These are phyloP conservation scores for Suhomyces pyralidae DNA, from an alignment of 805 yeast species.

Conservation along the genomic window DNA sequence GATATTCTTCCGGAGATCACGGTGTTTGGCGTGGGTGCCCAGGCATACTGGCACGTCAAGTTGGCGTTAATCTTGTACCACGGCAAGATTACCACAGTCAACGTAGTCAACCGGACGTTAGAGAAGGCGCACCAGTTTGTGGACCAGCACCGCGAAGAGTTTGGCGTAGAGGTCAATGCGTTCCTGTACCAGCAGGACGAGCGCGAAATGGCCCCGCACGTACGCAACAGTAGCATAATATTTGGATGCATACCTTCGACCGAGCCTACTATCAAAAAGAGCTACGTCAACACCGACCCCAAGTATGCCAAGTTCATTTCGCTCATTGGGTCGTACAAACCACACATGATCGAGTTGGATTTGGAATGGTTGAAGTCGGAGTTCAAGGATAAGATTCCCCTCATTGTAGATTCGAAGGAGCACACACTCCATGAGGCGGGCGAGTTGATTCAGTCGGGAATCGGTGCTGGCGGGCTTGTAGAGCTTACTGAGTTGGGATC, in stretches of 20 bases:
- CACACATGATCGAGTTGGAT: conserved; percentile 64
- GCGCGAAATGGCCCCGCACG: conserved; percentile 17
- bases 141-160: conserved; percentile 21
- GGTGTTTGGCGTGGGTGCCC: conserved; percentile 62
- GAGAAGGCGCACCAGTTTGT: conserved; percentile 37
- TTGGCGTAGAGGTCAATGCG: conserved; percentile 23
- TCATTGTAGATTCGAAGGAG: conserved; percentile 58
- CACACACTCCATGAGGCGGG: conserved; percentile 63
- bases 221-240: conserved; percentile 44
- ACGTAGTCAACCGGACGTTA: conserved; percentile 44
- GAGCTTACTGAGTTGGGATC: conserved; percentile 44
- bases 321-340: conserved; percentile 65
- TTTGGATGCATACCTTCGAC: conserved; percentile 63
- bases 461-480: conserved; percentile 37
- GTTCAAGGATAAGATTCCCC: conserved; percentile 34
- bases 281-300: conserved; percentile 28
- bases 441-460: conserved; percentile 50
- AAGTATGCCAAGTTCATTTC: conserved; percentile 42
- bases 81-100: conserved; percentile 34
- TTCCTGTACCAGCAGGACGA: conserved; percentile 14
- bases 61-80: conserved; percentile 42
- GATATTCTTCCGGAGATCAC: conserved; percentile 25
- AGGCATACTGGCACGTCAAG: conserved; percentile 62
- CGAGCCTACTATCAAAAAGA: conserved; percentile 40
- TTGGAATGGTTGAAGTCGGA: conserved; percentile 31